Conservation (phyloP, 176 grass and related monocot species). For the Urochloa ruziziensis region DNA sequence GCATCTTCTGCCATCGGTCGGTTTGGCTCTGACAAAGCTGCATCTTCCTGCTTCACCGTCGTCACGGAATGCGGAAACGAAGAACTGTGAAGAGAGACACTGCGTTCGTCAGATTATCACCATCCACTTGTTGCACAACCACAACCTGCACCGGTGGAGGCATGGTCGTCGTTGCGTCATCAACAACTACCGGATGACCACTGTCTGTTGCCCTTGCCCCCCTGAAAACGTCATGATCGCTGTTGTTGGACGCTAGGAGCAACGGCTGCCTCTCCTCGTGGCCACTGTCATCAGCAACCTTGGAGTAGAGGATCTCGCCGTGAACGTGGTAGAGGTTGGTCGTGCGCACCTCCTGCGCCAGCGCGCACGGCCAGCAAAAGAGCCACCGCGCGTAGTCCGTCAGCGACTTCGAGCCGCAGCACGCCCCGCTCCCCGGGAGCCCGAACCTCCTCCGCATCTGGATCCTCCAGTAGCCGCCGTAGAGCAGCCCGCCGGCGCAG, state of each 20-base stretch:
- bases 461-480: constrained; percentile 80
- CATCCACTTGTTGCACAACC: background rate
- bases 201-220: background rate
- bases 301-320: constrained; percentile 52
- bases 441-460: constrained; percentile 60
- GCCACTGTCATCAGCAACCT: background rate
- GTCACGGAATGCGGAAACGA: too few relatives aligned
- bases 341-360: constrained; percentile 82
- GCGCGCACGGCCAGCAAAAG: constrained; percentile 75
- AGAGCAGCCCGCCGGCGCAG: constrained; percentile 57
- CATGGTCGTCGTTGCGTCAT: constrained; percentile 3
- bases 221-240: background rate
- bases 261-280: background rate
- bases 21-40: background rate
- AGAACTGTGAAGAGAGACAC: background rate
- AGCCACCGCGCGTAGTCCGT: constrained; percentile 75
- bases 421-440: constrained; percentile 29
- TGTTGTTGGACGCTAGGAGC: background rate
- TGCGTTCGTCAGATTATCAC: background rate
- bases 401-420: constrained; percentile 44
- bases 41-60: background rate
- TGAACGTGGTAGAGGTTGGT: constrained; percentile 55
- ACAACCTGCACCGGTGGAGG: constrained; percentile 30
- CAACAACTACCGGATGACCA: constrained; percentile 3
- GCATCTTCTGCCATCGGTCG: background rate